Evolutionary conservation across 2,329 filamentous ascomycete species (phyloP), one percentile per base, ranked within the genome.

Genomic region (Lasiodiplodia sp.): DNA sequence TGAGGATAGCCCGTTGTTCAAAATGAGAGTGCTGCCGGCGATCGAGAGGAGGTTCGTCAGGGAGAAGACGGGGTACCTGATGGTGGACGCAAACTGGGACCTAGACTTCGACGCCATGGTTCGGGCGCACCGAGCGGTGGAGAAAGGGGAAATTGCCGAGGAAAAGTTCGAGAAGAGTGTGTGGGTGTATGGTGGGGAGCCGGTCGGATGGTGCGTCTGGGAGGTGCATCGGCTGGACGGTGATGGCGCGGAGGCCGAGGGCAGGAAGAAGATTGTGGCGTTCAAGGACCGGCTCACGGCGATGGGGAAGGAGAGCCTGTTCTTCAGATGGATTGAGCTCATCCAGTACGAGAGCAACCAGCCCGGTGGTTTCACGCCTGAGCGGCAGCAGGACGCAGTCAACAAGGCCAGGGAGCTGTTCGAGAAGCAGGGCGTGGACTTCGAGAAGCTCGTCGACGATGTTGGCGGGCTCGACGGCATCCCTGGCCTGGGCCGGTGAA

Each of bases 301-400:
- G 2, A 85, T 96, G 79, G 93, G 91, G 53, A 97, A 97, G 80
- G 94, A 97, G 79, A 89, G 91, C 71, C 79, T 97, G 66, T 97
- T 97, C 82, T 97, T 92, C 82, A 88, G 91, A 67, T 97, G 94
- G 93, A 92, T 97, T 60, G 94, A 97, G 82, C 87, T 96, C 76
- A 90, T 97, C 62, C 94, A 97, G 81, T 96, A 89, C 75, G 94
- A 97, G 81, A 91, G 92, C 52, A 91, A 89, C 44, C 87, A 87
- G 72, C 92, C 93, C 0, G 92, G 91, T 21, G 92, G 92, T 0
- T 96, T 97, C 76, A 92, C 90, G 1, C 82, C 85, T 0, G 91
- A 94, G 76, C 87, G 89, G 75, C 93, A 97, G 80, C 84, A 87
- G 68, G 87, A 84, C 53, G 90, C 92, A 1, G 92, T 93, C 69